Evolutionary conservation across 2,329 filamentous ascomycete genomes (phyloP), one percentile per base, ranked within the genome.

Genomic region (Ophidiomyces ophidiicola): DNA sequence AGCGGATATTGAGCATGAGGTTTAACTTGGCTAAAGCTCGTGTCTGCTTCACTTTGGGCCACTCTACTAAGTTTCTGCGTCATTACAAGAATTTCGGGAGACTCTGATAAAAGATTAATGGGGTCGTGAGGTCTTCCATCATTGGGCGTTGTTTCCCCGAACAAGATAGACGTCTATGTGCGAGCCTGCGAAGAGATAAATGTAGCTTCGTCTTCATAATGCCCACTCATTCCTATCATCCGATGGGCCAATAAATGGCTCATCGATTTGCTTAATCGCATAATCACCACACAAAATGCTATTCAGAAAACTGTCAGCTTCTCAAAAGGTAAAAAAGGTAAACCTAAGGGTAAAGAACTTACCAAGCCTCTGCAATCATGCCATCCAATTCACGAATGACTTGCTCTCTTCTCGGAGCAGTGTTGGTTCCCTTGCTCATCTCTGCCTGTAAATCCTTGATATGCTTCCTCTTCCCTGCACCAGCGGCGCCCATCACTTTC

Each of bases 261-360:
- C 85, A 52, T 94, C 85, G 43, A 98, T 84, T 53, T 82, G 75
- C 66, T 87, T 92, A 54, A 98, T 93, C 2, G 88, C 90, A 62
- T 92, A 76, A 48, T 98, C 90, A 55, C 86, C 87, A 60, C 90
- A 98, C 14, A 98, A 66, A 39, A 96, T 86, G 68, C 87, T 90
- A 42, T 23, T 20, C 10, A n/a, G 17, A 38, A 5, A 8, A 32
- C 7, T n/a, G 29, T 44, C 30, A 44, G 34, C 36, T 30, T 34
- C 15, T n/a, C 36, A 19, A 31, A 11, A 26, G 20, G 6, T 45
- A 11, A 32, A 23, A 12, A 32, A n/a, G 28, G 19, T 12, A 11
- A 34, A 29, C 12, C 7, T 26, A 34, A 39, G 34, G 23, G 40
- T 21, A 38, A 36, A 10, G 15, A 42, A 68, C 71, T 64, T 62